phyloP scores from a whole-genome alignment of 2,329 filamentous ascomycete genomes.

The Xylariales sp. region DNA sequence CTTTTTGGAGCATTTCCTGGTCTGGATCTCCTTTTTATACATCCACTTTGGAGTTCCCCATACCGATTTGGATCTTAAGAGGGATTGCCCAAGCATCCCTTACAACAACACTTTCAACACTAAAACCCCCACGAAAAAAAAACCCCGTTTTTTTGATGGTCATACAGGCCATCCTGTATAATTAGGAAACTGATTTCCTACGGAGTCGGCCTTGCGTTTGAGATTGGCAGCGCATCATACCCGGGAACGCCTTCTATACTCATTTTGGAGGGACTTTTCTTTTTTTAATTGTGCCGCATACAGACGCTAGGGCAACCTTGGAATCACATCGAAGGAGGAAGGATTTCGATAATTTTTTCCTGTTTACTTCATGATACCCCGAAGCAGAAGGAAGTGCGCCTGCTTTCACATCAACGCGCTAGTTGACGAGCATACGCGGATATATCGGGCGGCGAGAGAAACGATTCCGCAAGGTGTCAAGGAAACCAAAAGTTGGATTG shows the following conservation, averaged over 20 bases:
- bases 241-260: not conserved
- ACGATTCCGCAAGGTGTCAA: not conserved
- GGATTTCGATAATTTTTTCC: constrained; percentile 1
- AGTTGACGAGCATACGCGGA: not conserved
- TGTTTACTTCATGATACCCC: constrained; percentile 5
- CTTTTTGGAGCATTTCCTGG: no score
- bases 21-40: no score
- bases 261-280: not conserved
- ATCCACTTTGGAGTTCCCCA: no score
- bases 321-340: constrained; percentile 3
- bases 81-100: no score
- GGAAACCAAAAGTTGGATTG: not conserved
- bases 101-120: no score
- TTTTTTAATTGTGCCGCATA: not conserved
- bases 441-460: not conserved
- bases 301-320: constrained; percentile 6
- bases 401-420: not conserved
- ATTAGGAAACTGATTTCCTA: not conserved
- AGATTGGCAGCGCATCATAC: constrained; percentile 4
- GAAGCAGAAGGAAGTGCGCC: not conserved
- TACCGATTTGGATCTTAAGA: no score
- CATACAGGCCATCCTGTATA: not conserved
- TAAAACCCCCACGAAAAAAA: not conserved
- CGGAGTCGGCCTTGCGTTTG: constrained; percentile 5
- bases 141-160: no score